Base-by-base conservation (phyloP, 768 basidiomycete genomes). In the Arthromyces matolae region DNA sequence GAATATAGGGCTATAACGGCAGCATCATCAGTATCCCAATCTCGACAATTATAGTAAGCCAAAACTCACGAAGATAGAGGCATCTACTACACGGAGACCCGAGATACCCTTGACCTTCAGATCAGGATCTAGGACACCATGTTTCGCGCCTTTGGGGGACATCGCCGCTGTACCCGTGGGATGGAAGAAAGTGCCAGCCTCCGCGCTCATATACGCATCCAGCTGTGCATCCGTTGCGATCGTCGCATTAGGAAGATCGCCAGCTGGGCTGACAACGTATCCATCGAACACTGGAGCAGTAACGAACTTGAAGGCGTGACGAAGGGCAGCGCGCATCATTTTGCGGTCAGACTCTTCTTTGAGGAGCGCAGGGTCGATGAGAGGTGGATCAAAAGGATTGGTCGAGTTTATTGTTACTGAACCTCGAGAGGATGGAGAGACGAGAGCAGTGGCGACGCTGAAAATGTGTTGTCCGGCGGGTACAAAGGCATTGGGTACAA, bases 71-170 rank as follows among this genome's bases (percentile, higher is more conserved):
- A 57, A 54, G 20, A 72, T 57, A 18, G 68, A 69, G 12, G 62
- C 60, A 56, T 73, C 70, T n/a, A 71, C 65, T 20, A 73, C 56
- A 14, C 71, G 56, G 20, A 73, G 41, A 2, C 67, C 70, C 3
- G 29, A 38, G 2, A 66, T 53, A 4, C 66, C 66, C 56, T 71
- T 70, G 18, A 73, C 64, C 24, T 45, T 50, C 44, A 73, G 52
- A 33, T 69, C 57, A 3, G 55, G 50, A 31, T 54, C 53, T 16
- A 54, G 35, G 9, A 57, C 55, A 23, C 55, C 55, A 28, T 23
- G 56, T 5, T 50, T 36, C 2, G 63, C 65, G 23, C 53, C 52
- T 37, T 46, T 42, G 0, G 65, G 53, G 5, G 62, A 57, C 64
- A 70, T 68, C 4, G 55, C 42, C 0, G 68, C 64, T 2, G 65